Evolutionary conservation across 2,329 filamentous ascomycete genomes (phyloP), one percentile per base, ranked within the genome.

Genomic region (Elsinoe arachidis): DNA sequence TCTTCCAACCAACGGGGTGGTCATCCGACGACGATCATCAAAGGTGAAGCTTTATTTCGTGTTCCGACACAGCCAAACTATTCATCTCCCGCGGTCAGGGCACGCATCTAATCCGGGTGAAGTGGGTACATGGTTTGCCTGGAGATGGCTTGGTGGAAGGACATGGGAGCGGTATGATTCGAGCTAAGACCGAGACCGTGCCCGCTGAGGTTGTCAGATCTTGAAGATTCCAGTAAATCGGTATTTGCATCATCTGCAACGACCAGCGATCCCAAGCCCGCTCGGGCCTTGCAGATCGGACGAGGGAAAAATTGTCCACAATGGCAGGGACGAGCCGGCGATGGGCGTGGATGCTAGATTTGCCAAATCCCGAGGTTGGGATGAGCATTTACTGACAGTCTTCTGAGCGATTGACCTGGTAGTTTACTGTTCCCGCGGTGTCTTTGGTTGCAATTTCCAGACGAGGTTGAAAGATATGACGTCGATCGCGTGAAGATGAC

Each of bases 171-270:
- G n/a, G 26, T 35, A 14, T 53, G 49, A 38, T 53, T 15, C 19
- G n/a, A 37, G 33, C 49, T 39, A 39, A 39, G 5, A 17, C 15
- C 10, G 38, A 23, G 34, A 23, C 34, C 34, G 49, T 53, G 49
- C 34, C 49, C 33, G 34, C 17, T 30, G 46, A 53, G 33, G 26
- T 26, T 53, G 49, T 53, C 49, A 39, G 49, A 53, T 53, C 49
- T 53, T 26, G 34, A 38, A n/a, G 11, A 38, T 53, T 39, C 49
- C 49, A 53, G 49, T 39, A 37, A 53, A 53, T 53, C 49, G 49
- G 49, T 39, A 37, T 37, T 51, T 26, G 49, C n/a, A 53, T 53
- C 49, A 17, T 23, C 15, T 9, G 23, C 49, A 37, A 53, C 49
- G 23, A 34, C 46, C 41, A 46, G 49, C 49, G 34, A 53, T 53